Percentiles rank a stretch among this genome's conserved stretches.
phyloP scores from a whole-genome alignment of 148 eudicot genomes.

The Dianthus caryophyllus region DNA sequence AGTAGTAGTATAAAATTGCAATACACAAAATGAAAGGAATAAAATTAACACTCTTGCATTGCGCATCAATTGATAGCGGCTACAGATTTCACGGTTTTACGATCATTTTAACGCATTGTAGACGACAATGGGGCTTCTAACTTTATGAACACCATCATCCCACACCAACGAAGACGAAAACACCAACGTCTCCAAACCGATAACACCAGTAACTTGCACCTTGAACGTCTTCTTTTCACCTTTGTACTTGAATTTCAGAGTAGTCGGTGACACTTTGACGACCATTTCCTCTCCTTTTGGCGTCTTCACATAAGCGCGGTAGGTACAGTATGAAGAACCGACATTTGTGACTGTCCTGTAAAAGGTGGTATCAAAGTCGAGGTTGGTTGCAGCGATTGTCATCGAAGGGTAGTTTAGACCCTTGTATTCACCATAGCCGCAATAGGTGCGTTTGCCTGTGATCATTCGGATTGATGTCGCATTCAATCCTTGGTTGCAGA shows the following conservation, averaged over 20 bases:
- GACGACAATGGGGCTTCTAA: slow-evolving; percentile 41
- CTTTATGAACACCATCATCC: slow-evolving; percentile 41
- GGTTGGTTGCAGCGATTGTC: neutral
- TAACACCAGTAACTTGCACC: slow-evolving; percentile 20
- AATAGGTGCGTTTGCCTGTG: slow-evolving; percentile 15
- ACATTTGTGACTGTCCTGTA: slow-evolving; percentile 35
- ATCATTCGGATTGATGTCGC: slow-evolving; percentile 8
- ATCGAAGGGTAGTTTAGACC: slow-evolving; percentile 41
- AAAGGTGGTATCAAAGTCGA: slow-evolving; percentile 13
- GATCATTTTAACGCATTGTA: slow-evolving; percentile 15
- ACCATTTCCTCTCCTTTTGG: neutral
- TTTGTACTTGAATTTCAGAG: neutral
- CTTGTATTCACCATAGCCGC: neutral
- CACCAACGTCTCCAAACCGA: slow-evolving; percentile 2
- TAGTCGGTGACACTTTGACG: slow-evolving; percentile 24
- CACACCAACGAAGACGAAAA: slow-evolving; percentile 34
- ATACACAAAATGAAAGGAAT: too few species aligned
- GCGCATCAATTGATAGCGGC: too few species aligned
- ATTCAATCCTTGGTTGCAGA: slow-evolving; percentile 30
- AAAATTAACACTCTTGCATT: too few species aligned
- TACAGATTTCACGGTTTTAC: too few species aligned
- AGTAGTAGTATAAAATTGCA: too few species aligned
- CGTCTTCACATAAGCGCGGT: slow-evolving; percentile 7
- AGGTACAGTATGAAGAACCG: slow-evolving; percentile 19
- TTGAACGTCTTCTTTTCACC: slow-evolving; percentile 26